Evolutionary conservation across 371 early-diverging fungal species (phyloP), one percentile per base, ranked within the genome.

Genomic region (Batkoa obscura): DNA sequence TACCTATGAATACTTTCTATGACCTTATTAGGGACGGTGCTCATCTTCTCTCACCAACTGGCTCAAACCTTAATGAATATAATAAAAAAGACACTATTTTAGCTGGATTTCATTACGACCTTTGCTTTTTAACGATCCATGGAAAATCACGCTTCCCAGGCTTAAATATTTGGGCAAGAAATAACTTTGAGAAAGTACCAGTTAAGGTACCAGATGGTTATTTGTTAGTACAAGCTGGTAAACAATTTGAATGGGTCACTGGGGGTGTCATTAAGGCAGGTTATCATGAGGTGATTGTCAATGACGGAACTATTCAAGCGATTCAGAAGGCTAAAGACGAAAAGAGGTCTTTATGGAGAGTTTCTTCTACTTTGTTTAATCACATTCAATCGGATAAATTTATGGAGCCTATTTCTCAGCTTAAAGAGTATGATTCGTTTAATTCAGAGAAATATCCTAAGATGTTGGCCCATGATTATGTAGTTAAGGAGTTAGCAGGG

Each of bases 91-190:
- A 69, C 47, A 74, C 76, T 2, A 72, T 81, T 8, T 69, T 80
- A 42, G 83, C 83, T 12, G 81, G 69, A 23, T 73, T 73, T 62
- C 74, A 78, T 59, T 73, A 71, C 50, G 83, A 83, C 55, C 64
- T 83, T 47, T 78, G 80, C 69, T 73, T 83, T 56, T 64, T 83
- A 61, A 67, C 82, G 12, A 79, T 83, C 57, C 83, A 83, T 62
- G 83, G 83, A 49, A 79, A 80, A 67, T 76, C 77, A 1, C 72
- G 83, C 35, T 83, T 70, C 70, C 81, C 83, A 15, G 83, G 81
- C 34, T 68, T 83, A 57, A 65, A 79, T 66, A 74, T 83, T 60
- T 83, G 83, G 83, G 68, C 77, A n/a, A 68, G 68, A 30, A 66
- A 70, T 57, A 64, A 62, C 49, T 71, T 72, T 3, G 23, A 23